A percentile compares a stretch with the other conserved stretches of the same genome.
Conservation (phyloP, 176 grass and related monocot species). For the Dendrocalamus sinicus region DNA sequence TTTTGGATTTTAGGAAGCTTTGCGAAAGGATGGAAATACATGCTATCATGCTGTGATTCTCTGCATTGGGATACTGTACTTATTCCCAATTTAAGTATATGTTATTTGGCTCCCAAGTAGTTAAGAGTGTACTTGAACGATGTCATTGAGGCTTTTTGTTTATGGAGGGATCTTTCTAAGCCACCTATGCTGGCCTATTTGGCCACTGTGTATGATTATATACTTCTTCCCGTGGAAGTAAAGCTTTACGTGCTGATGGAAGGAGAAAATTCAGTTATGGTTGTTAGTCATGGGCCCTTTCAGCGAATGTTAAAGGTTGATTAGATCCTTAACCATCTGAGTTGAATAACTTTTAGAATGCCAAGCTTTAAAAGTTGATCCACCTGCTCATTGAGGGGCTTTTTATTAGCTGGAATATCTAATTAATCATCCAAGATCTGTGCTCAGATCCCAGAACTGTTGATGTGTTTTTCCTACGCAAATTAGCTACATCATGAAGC, state of each 20-base stretch:
- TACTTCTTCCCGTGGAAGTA: not conserved
- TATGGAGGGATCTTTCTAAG: conserved; percentile 24
- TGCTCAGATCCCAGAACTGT: not conserved
- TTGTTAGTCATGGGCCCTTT: not conserved
- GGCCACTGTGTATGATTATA: not conserved
- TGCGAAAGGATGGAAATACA: not conserved
- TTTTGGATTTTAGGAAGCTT: not conserved
- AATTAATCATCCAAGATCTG: not conserved
- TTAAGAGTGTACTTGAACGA: not conserved
- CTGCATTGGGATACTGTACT: not conserved
- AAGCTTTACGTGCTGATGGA: not conserved
- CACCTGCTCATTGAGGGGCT: not conserved
- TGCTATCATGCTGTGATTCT: not conserved
- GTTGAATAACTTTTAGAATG: not conserved
- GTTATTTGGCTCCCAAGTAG: not conserved
- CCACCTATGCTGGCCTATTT: not conserved
- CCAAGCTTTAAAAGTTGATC: not conserved
- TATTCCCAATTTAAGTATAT: not conserved
- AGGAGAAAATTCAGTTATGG: not conserved
- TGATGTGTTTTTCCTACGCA: not conserved
- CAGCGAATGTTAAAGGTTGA: not conserved
- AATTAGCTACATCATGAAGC: not conserved
- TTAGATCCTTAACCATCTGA: not conserved
- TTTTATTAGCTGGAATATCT: not conserved
- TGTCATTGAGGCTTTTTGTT: conserved; percentile 4